Percentiles rank a stretch among this genome's conserved stretches.
Evolutionary conservation across 2,329 filamentous ascomycete genomes (phyloP).

Genomic region (Monosporascus sp.): DNA sequence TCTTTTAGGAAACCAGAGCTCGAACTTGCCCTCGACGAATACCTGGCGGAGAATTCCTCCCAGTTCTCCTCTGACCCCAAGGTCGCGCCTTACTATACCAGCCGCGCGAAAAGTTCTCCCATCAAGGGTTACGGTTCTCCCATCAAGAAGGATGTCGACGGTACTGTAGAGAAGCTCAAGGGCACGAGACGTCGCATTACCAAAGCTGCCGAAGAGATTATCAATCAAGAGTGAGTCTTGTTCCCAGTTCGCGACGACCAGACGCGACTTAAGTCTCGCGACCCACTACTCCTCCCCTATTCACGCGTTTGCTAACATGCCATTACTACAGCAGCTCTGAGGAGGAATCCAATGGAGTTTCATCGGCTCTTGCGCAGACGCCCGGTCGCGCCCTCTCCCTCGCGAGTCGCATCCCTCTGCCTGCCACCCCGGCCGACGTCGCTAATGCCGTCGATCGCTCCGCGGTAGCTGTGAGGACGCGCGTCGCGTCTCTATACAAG

Average conservation of each 20-base stretch:
- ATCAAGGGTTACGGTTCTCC: conserved; percentile 55
- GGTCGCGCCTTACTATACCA: conserved; percentile 72
- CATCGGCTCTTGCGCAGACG: conserved; percentile 44
- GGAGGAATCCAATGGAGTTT: conserved; percentile 29
- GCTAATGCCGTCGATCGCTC: conserved; percentile 70
- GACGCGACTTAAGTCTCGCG: conserved; percentile 48
- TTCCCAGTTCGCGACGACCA: conserved; percentile 47
- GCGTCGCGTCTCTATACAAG: conserved; percentile 59
- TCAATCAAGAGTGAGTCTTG: conserved; percentile 64
- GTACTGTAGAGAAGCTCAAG: conserved; percentile 18
- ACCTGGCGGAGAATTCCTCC: conserved; percentile 63
- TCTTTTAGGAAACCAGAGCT: conserved; percentile 74
- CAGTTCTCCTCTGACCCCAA: conserved; percentile 58
- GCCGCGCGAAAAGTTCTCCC: conserved; percentile 49
- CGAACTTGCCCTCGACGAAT: conserved; percentile 67
- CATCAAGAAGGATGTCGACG: conserved; percentile 24
- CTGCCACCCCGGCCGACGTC: conserved; percentile 74
- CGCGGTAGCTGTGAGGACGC: conserved; percentile 60
- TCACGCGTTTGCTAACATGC: conserved; percentile 51
- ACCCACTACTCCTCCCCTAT: conserved; percentile 63
- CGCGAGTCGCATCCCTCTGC: conserved; percentile 63
- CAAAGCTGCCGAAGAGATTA: conserved; percentile 57
- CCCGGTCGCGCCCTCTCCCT: conserved; percentile 48
- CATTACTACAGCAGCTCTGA: conserved; percentile 29
- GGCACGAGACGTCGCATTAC: conserved; percentile 27